These are phyloP conservation scores for Gynandropsis gynandra DNA, from an alignment of 345 rosid species.

Conservation along the genomic window DNA sequence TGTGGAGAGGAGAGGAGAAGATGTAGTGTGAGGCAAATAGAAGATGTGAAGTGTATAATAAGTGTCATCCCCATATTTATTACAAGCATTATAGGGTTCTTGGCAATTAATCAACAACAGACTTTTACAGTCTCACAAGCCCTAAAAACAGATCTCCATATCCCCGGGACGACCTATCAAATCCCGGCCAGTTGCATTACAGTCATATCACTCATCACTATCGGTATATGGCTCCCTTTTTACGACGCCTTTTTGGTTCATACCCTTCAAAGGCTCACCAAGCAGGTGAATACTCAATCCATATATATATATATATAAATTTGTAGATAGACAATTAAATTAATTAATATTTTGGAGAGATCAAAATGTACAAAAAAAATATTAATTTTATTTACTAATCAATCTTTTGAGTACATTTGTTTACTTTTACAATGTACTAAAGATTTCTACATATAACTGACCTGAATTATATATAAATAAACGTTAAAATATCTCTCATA, in stretches of 20 bases:
- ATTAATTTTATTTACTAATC: too few species aligned
- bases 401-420: too few species aligned
- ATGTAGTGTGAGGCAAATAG: constrained; percentile 36
- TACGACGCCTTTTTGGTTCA: constrained; percentile 33
- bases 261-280: constrained; percentile 26
- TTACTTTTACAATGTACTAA: too few species aligned
- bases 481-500: too few species aligned
- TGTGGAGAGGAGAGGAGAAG: constrained; percentile 27
- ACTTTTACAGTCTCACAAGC: constrained; percentile 42
- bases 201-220: constrained; percentile 26
- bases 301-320: neutral
- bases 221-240: constrained; percentile 36
- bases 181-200: constrained; percentile 43
- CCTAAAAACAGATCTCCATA: constrained; percentile 34
- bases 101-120: constrained; percentile 36
- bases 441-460: too few species aligned
- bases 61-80: constrained; percentile 39
- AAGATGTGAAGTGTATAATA: constrained; percentile 37
- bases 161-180: constrained; percentile 28
- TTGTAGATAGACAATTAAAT: too few species aligned
- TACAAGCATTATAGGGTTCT: constrained; percentile 31
- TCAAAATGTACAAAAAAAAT: too few species aligned
- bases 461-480: too few species aligned
- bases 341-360: too few species aligned
- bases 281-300: constrained; percentile 1